Conservation (phyloP, 73 alveolate species). For the Durusdinium trenchii region DNA sequence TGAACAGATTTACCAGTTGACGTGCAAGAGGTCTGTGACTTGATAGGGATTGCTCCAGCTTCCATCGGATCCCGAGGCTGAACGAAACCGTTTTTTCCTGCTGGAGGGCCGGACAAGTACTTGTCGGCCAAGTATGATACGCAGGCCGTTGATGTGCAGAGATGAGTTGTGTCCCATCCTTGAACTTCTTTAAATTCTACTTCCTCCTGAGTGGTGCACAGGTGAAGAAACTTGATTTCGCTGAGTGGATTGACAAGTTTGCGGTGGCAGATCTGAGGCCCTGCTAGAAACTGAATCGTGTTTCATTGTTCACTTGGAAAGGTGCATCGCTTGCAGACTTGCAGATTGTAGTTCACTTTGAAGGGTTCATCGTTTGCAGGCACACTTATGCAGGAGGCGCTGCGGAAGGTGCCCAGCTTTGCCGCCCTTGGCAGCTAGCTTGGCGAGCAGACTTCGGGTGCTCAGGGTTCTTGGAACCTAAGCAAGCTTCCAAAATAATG, state of each 20-base stretch:
- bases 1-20: too few species aligned
- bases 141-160: neutral
- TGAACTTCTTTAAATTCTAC: neutral
- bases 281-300: neutral
- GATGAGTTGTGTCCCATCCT: neutral
- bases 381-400: neutral
- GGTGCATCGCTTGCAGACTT: neutral
- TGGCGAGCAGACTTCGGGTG: slow-evolving; percentile 17
- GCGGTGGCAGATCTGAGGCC: neutral
- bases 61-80: neutral
- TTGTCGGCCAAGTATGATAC: neutral
- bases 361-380: neutral
- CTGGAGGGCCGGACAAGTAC: neutral
- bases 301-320: too few species aligned
- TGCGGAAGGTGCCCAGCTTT: neutral
- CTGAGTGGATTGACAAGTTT: slow-evolving; percentile 15
- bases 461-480: neutral
- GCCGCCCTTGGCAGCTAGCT: neutral
- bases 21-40: too few species aligned
- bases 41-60: neutral
- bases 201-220: neutral
- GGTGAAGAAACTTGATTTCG: neutral
- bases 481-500: neutral
- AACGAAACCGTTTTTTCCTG: neutral
- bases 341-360: too few species aligned